phyloP scores from a whole-genome alignment of 345 rosid species.

The Brassica juncea region DNA sequence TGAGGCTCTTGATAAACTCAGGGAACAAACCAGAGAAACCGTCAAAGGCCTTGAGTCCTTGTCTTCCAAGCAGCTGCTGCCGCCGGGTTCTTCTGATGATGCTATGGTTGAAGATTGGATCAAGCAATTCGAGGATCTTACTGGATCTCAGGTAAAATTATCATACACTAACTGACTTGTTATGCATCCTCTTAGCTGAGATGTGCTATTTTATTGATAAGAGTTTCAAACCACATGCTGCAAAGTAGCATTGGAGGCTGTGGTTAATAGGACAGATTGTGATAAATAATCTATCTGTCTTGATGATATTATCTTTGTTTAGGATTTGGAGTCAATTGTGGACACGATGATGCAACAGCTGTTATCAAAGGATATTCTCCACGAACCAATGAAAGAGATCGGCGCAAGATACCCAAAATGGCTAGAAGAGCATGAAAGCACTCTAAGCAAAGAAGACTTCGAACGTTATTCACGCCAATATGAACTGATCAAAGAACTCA shows the following conservation, averaged over 20 bases:
- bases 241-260: not conserved
- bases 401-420: conserved; percentile 87
- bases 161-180: not conserved
- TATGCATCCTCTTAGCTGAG: not conserved
- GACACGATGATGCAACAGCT: conserved; percentile 99
- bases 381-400: conserved; percentile 98
- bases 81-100: conserved; percentile 55
- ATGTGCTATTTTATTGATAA: no score
- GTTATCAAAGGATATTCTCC: conserved; percentile 87
- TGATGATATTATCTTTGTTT: not conserved
- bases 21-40: conserved; percentile 85
- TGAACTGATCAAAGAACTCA: conserved; percentile 76
- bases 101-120: conserved; percentile 93
- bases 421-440: conserved; percentile 77
- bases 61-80: conserved; percentile 44
- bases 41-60: conserved; percentile 81
- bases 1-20: conserved; percentile 81
- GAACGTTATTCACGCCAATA: conserved; percentile 69
- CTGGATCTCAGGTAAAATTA: conserved; percentile 69
- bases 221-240: not conserved
- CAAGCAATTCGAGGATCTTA: conserved; percentile 91
- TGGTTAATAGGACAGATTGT: not conserved
- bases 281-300: not conserved
- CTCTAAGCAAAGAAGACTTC: conserved; percentile 63
- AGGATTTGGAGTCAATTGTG: conserved; percentile 94